Conservation (phyloP, 2,329 filamentous ascomycete genomes). For the Fusarium miscanthi region DNA sequence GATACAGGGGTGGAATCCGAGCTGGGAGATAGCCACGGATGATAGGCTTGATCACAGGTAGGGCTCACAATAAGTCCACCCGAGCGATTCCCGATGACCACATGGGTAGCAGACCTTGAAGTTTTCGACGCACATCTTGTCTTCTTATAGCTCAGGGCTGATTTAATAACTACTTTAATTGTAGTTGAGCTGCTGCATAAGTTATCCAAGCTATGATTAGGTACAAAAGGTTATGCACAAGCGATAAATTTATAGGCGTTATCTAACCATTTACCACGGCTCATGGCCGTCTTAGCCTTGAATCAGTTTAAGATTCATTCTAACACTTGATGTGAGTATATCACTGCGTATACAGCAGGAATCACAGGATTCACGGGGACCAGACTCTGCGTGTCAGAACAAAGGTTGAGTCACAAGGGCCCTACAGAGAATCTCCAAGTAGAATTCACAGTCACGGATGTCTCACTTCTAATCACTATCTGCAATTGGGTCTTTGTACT, state of each 20-base stretch:
- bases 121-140: neutral
- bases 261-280: neutral
- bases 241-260: neutral
- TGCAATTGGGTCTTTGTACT: accelerated
- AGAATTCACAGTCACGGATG: neutral
- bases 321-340: no score
- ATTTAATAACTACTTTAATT: neutral
- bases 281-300: accelerated
- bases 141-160: neutral
- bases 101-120: neutral
- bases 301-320: neutral
- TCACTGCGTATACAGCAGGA: neutral
- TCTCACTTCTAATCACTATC: neutral
- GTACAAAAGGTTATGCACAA: no score
- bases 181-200: neutral
- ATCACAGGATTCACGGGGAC: neutral
- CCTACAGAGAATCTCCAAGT: neutral
- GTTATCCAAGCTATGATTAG: no score
- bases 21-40: neutral
- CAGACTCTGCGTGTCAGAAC: neutral
- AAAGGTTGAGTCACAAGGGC: neutral
- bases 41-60: neutral
- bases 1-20: neutral
- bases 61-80: neutral
- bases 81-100: neutral